Conservation (phyloP, 139 green algal genomes). For the Zygnema cylindricum region DNA sequence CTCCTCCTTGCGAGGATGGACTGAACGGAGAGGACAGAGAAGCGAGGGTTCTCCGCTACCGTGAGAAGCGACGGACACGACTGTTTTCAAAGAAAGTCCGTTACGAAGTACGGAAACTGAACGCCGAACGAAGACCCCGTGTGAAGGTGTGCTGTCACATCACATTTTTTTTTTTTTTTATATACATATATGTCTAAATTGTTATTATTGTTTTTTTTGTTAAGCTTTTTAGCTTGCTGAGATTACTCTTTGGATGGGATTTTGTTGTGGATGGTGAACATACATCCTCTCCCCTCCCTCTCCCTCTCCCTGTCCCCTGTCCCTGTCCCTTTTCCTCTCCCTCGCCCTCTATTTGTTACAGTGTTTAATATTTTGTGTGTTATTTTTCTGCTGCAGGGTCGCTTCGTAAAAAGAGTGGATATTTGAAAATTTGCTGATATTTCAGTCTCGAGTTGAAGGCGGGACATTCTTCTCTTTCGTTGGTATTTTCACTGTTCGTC, state of each 20-base stretch:
- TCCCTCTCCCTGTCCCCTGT: neutral
- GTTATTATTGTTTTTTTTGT: no score
- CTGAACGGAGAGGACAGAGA: conserved; percentile 23
- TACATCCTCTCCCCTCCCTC: no score
- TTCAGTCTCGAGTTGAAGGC: neutral
- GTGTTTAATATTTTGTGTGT: neutral
- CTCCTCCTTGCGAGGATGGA: neutral
- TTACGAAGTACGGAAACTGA: conserved; percentile 61
- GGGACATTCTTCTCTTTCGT: neutral
- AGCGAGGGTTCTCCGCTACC: conserved; percentile 50
- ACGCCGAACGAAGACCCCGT: conserved; percentile 57
- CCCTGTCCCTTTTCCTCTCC: neutral
- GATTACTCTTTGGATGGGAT: no score
- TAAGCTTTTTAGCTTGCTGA: no score
- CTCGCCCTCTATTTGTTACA: neutral
- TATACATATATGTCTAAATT: no score
- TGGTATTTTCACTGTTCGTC: neutral
- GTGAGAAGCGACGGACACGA: conserved; percentile 54
- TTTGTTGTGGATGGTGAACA: no score
- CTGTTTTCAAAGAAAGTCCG: conserved; percentile 59
- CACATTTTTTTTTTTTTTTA: no score
- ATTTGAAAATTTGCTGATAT: neutral
- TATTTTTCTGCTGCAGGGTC: neutral
- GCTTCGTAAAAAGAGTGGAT: neutral
- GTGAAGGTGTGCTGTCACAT: conserved; percentile 60